Evolutionary conservation across 2,329 filamentous ascomycete species (phyloP), one percentile per base, ranked within the genome.

Genomic region (Hypoxylon sp.): DNA sequence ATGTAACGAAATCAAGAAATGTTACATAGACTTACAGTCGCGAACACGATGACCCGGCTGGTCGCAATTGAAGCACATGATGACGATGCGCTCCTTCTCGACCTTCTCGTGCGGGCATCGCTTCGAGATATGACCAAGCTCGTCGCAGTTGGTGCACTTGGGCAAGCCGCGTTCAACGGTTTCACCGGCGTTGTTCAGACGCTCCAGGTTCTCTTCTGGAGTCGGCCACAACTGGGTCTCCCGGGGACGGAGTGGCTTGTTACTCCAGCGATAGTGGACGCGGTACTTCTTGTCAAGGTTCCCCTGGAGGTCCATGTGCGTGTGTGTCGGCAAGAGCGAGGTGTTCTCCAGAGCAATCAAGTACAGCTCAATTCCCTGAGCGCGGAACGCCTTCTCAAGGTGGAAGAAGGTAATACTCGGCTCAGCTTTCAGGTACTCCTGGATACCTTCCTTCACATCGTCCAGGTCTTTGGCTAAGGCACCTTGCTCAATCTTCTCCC

Each of bases 291-390:
- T 89, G 63, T 85, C 85, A 19, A 90, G 80, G 67, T 91, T 87
- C 4, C 91, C 91, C 74, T 93, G 90, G 1, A 92, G 80, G 69
- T 93, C 90, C 87, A 93, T 91, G 78, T 91, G 90, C 66, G 89
- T 91, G 71, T 89, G 85, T 4, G 88, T 87, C 1, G 80, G 75
- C 0, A 83, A 75, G 30, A 91, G 77, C 5, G 83, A 76, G 34
- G 85, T 79, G 70, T 87, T 85, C 81, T 91, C 86, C 5, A 87
- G 78, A 5, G 87, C 88, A 70, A 93, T 90, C 58, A 93, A 79
- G 79, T 85, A 90, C 13, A 91, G 79, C 2, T 79, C 79, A 64
- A 91, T 82, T 0, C 81, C 75, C 45, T 87, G 80, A 1, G 78
- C 72, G 5, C 90, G 87, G 75, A 93, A 85, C 1, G 83, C 82